Conservation (phyloP, 371 early-diverging fungal genomes). For the Sporodiniella umbellata region DNA sequence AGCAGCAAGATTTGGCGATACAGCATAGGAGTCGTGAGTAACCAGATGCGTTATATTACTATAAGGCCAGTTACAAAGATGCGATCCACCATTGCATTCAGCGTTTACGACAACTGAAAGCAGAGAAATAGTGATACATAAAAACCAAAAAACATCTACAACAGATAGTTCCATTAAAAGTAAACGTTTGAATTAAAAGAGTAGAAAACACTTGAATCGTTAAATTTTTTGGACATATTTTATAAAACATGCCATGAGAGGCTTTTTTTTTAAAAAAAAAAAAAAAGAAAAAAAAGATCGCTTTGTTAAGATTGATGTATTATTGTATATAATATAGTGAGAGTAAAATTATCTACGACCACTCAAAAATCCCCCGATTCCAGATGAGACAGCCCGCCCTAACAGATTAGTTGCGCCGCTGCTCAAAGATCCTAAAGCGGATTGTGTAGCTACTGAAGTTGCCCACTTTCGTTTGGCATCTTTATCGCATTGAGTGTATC, state of each 20-base stretch:
- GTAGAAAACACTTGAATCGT: not conserved
- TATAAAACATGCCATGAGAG: not conserved
- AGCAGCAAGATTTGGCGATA: conserved; percentile 43
- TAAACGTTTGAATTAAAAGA: conserved; percentile 1
- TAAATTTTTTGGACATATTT: not conserved
- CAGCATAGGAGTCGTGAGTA: conserved; percentile 75
- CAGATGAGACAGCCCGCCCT: conserved; percentile 37
- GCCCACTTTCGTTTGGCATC: conserved; percentile 78
- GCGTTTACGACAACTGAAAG: conserved; percentile 2
- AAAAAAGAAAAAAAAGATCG: too few species aligned
- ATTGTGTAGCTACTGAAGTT: conserved; percentile 40
- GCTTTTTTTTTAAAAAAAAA: not conserved
- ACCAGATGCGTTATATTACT: conserved; percentile 56
- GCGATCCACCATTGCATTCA: conserved; percentile 66
- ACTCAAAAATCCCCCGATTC: conserved; percentile 30
- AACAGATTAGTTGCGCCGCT: conserved; percentile 38
- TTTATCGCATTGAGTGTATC: conserved; percentile 95
- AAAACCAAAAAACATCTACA: not conserved
- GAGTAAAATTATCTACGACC: conserved; percentile 1
- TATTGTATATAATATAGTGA: too few species aligned
- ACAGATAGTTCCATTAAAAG: not conserved
- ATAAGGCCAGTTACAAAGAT: conserved; percentile 55
- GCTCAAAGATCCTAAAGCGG: conserved; percentile 39
- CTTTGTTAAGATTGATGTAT: too few species aligned
- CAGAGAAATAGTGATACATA: not conserved